A percentile compares a stretch with the other conserved stretches of the same genome.
phyloP scores from a whole-genome alignment of 2,329 filamentous ascomycete species.

The Neopestalotiopsis sp. region DNA sequence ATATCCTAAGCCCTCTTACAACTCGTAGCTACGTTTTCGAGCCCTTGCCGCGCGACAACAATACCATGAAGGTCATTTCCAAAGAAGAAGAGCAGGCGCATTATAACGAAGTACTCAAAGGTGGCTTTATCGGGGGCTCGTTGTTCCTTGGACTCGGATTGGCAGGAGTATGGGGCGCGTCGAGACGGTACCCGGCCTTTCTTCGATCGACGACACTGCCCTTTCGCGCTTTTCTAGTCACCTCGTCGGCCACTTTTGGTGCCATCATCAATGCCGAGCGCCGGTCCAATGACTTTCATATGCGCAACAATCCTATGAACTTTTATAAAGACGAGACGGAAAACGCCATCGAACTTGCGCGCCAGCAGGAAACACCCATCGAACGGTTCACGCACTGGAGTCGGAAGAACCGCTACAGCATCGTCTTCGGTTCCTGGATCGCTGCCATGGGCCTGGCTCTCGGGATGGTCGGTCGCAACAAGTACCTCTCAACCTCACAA shows the following conservation, averaged over 20 bases:
- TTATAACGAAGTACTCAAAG: conserved; percentile 80
- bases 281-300: conserved; percentile 67
- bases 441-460: conserved; percentile 79
- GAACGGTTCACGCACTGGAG: conserved; percentile 75
- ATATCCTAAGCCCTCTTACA: neutral
- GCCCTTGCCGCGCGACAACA: neutral
- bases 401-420: conserved; percentile 80
- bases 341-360: conserved; percentile 58
- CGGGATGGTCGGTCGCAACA: conserved; percentile 77
- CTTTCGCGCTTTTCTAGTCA: conserved; percentile 88
- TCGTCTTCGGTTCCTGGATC: conserved; percentile 83
- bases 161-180: conserved; percentile 70
- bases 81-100: conserved; percentile 90
- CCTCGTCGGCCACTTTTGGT: conserved; percentile 80
- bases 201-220: conserved; percentile 77
- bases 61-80: conserved; percentile 89
- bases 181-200: conserved; percentile 77
- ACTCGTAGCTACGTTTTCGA: neutral
- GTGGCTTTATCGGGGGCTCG: conserved; percentile 75
- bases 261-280: conserved; percentile 91
- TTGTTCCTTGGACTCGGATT: conserved; percentile 71
- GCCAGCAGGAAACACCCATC: conserved; percentile 58
- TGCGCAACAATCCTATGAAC: conserved; percentile 68
- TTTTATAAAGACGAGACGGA: conserved; percentile 69
- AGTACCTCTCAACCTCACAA: conserved; percentile 75